Evolutionary conservation across 2,329 filamentous ascomycete genomes (phyloP).

Genomic region (Botrytis porri): DNA sequence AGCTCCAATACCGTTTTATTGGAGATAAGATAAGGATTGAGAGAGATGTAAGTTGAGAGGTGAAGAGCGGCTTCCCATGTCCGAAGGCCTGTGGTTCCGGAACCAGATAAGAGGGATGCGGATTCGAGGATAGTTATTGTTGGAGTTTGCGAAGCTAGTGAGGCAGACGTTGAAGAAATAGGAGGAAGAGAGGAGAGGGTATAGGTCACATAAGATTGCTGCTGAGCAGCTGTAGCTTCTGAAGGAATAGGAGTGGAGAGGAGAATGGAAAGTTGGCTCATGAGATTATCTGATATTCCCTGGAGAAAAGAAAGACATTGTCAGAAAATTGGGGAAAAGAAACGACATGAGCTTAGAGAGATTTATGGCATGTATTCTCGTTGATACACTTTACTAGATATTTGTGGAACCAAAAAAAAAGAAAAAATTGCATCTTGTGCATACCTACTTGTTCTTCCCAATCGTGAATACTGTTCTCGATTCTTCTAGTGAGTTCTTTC

Average conservation of each 20-base stretch:
- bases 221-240: slow-evolving; percentile 64
- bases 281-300: slow-evolving; percentile 81
- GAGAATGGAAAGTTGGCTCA: slow-evolving; percentile 63
- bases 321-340: slow-evolving; percentile 26
- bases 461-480: slow-evolving; percentile 73
- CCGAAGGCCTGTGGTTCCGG: slow-evolving; percentile 70
- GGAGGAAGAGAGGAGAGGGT: slow-evolving; percentile 29
- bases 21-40: slow-evolving; percentile 40
- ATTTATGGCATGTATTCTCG: neutral
- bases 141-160: slow-evolving; percentile 6
- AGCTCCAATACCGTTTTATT: slow-evolving; percentile 66
- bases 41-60: slow-evolving; percentile 64
- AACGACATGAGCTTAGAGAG: neutral
- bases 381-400: neutral
- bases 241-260: slow-evolving; percentile 62
- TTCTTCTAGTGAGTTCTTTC: slow-evolving; percentile 66
- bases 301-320: slow-evolving; percentile 42
- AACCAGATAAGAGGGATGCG: slow-evolving; percentile 64
- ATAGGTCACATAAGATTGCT: slow-evolving; percentile 75
- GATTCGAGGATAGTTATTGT: slow-evolving; percentile 66
- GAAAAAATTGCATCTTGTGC: slow-evolving; percentile 20
- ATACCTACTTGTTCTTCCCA: slow-evolving; percentile 82
- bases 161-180: neutral
- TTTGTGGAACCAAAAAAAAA: too few species aligned
- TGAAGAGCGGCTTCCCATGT: slow-evolving; percentile 82